These are phyloP conservation scores for Rosa hybrid DNA, from an alignment of 331 rosid genomes.

Conservation along the genomic window DNA sequence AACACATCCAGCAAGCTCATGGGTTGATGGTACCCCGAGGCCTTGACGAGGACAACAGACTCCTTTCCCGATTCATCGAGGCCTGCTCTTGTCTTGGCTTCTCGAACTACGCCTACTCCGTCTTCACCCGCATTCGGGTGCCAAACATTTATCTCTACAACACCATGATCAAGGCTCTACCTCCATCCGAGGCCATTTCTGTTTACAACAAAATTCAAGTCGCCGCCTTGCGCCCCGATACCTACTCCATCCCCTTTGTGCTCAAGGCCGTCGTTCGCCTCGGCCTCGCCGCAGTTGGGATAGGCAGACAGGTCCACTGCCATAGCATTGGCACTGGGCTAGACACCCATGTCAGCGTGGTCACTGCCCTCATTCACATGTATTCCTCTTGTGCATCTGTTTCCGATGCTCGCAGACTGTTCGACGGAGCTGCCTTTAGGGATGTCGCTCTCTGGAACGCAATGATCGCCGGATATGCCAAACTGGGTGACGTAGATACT, in stretches of 20 bases:
- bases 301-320: slow-evolving; percentile 54
- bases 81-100: slow-evolving; percentile 47
- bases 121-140: slow-evolving; percentile 33
- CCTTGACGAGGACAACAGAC: slow-evolving; percentile 43
- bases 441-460: slow-evolving; percentile 52
- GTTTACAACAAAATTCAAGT: slow-evolving; percentile 34
- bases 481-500: slow-evolving; percentile 45
- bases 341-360: slow-evolving; percentile 29
- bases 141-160: slow-evolving; percentile 42
- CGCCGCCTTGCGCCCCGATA: slow-evolving; percentile 44
- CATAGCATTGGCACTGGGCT: slow-evolving; percentile 51
- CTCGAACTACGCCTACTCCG: slow-evolving; percentile 40
- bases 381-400: slow-evolving; percentile 49
- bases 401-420: slow-evolving; percentile 52
- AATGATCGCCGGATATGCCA: slow-evolving; percentile 59
- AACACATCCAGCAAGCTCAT: slow-evolving; percentile 58
- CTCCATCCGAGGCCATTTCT: slow-evolving; percentile 37
- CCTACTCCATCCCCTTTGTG: slow-evolving; percentile 61
- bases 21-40: slow-evolving; percentile 40
- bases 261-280: slow-evolving; percentile 50
- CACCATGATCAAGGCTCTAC: slow-evolving; percentile 45
- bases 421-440: slow-evolving; percentile 32
- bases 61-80: slow-evolving; percentile 48
- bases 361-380: slow-evolving; percentile 51
- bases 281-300: slow-evolving; percentile 14